Evolutionary conservation across 495 filamentous ascomycete genomes (phyloP).

Genomic region (Sphaerosporella brunnea): DNA sequence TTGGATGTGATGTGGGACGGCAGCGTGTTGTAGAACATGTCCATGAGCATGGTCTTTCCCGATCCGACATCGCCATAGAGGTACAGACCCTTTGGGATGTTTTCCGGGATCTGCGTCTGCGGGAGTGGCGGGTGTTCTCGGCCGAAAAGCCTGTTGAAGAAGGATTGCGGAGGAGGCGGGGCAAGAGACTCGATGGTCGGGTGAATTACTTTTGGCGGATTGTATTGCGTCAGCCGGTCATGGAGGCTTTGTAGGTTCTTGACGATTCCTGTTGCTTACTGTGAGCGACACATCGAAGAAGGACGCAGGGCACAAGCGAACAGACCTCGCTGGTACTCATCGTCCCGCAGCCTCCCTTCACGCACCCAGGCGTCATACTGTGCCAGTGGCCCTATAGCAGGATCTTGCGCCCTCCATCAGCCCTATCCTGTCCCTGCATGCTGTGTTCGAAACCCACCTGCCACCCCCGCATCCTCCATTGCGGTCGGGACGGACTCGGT

Average conservation of each 20-base stretch:
- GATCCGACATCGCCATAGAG: slow-evolving; percentile 95
- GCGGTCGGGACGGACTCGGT: not conserved
- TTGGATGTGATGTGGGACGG: slow-evolving; percentile 63
- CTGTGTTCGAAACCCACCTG: not conserved
- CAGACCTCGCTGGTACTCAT: slow-evolving; percentile 72
- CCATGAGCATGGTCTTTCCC: slow-evolving; percentile 99
- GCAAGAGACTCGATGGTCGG: slow-evolving; percentile 58
- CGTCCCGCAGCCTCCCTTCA: slow-evolving; percentile 55
- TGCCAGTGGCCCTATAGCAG: slow-evolving; percentile 47
- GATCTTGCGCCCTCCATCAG: slow-evolving; percentile 1
- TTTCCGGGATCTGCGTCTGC: slow-evolving; percentile 41
- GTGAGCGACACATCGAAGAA: not conserved
- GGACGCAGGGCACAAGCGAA: not conserved
- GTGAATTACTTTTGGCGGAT: slow-evolving; percentile 51
- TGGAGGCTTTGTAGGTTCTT: slow-evolving; percentile 76
- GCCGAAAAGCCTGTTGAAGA: slow-evolving; percentile 57
- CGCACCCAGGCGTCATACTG: slow-evolving; percentile 75
- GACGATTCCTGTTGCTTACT: slow-evolving; percentile 47
- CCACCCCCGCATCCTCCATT: not conserved
- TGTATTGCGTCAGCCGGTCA: slow-evolving; percentile 59
- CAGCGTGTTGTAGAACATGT: slow-evolving; percentile 90
- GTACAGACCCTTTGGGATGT: slow-evolving; percentile 76
- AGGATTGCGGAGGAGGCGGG: slow-evolving; percentile 19
- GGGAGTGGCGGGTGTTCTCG: slow-evolving; percentile 27
- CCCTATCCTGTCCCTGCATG: not conserved